A percentile compares a stretch with the other conserved stretches of the same genome.
Conservation (phyloP, 371 early-diverging fungal genomes). For the Funneliformis caledonium region DNA sequence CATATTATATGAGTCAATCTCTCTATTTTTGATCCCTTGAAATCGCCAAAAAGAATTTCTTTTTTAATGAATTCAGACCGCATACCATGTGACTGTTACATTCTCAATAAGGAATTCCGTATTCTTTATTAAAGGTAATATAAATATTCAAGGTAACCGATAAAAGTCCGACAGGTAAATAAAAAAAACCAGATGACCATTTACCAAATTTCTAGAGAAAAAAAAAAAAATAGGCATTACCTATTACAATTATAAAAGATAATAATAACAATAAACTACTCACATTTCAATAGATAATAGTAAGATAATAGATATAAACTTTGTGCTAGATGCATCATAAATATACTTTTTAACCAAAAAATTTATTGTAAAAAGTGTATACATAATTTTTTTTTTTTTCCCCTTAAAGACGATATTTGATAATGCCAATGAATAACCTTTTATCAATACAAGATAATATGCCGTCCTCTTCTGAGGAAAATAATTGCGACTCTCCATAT, state of each 20-base stretch:
- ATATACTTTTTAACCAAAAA: neutral
- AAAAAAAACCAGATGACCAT: neutral
- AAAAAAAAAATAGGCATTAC: neutral
- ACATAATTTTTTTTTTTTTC: neutral
- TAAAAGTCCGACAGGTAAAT: neutral
- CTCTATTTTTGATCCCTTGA: neutral
- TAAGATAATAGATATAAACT: neutral
- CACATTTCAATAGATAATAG: neutral
- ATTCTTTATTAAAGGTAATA: neutral
- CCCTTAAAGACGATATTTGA: neutral
- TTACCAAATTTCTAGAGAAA: neutral
- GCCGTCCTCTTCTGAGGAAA: constrained; percentile 12
- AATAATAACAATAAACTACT: neutral
- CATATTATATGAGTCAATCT: neutral
- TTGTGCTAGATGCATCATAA: neutral
- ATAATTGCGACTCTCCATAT: constrained; percentile 14
- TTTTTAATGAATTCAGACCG: neutral
- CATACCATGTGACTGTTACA: neutral
- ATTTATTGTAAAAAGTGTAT: neutral
- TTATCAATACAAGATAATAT: neutral
- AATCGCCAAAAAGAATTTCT: neutral
- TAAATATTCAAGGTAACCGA: neutral
- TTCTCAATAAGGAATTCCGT: neutral
- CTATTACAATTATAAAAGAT: neutral
- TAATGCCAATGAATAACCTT: neutral